Evolutionary conservation across 768 basidiomycete genomes (phyloP).

Genomic region (Leccinum aurantiacum): DNA sequence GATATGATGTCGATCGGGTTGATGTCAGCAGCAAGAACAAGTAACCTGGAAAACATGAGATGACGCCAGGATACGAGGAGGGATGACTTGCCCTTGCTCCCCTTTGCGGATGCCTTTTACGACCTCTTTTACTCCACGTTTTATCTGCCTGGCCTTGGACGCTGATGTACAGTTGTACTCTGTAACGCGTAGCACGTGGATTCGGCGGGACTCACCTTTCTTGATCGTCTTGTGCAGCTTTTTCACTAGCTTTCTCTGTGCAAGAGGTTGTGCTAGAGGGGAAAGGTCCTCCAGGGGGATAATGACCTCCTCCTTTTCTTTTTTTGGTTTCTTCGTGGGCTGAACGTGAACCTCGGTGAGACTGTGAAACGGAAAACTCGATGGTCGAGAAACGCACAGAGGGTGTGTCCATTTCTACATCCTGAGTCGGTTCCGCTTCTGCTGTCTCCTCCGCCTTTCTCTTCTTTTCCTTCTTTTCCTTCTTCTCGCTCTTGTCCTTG

Average conservation of each 20-base stretch:
- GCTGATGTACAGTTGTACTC: conserved; percentile 46
- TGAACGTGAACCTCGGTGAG: conserved; percentile 17
- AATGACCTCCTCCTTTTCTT: conserved; percentile 57
- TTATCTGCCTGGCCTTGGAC: conserved; percentile 91
- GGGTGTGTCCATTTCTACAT: conserved; percentile 47
- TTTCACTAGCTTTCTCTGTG: conserved; percentile 90
- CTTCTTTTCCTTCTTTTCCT: conserved; percentile 75
- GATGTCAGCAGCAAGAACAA: conserved; percentile 94
- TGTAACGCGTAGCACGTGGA: not conserved
- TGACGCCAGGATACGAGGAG: conserved; percentile 1
- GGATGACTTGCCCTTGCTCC: conserved; percentile 79
- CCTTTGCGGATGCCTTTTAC: conserved; percentile 97
- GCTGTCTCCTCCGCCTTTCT: conserved; percentile 43
- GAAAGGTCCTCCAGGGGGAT: conserved; percentile 82
- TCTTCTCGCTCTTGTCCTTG: conserved; percentile 77
- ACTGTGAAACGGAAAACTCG: conserved; percentile 32
- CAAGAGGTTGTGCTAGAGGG: conserved; percentile 92
- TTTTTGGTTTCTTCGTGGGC: conserved; percentile 60
- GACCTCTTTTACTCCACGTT: conserved; percentile 97
- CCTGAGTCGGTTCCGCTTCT: conserved; percentile 32
- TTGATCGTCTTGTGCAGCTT: conserved; percentile 95
- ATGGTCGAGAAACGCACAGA: conserved; percentile 27
- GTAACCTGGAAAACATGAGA: conserved; percentile 49
- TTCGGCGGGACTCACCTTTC: conserved; percentile 53
- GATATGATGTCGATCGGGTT: conserved; percentile 98